Percentiles rank a stretch among this genome's conserved stretches.
These are phyloP conservation scores for Tolypocladium capitatum DNA, from an alignment of 2,329 filamentous ascomycete genomes.

Conservation along the genomic window DNA sequence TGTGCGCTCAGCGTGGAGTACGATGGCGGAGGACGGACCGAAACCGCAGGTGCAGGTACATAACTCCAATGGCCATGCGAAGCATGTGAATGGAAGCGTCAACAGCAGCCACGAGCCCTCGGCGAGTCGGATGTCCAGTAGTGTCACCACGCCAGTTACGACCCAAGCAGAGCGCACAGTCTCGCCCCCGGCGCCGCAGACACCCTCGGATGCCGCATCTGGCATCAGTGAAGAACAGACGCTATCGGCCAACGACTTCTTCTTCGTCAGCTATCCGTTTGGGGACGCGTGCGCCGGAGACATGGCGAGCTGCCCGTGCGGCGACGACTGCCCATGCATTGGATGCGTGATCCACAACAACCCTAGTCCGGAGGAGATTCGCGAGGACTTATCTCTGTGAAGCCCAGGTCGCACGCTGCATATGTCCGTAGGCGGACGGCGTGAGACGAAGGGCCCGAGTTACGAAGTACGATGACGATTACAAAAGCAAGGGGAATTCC, in stretches of 20 bases:
- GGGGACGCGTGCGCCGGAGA: constrained; percentile 34
- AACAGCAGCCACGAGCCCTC: constrained; percentile 10
- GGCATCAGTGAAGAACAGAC: constrained; percentile 35
- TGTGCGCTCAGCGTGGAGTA: constrained; percentile 34
- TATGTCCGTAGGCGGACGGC: not conserved
- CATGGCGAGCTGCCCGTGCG: constrained; percentile 39
- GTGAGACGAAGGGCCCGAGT: not conserved
- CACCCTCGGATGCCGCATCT: constrained; percentile 33
- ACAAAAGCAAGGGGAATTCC: not conserved
- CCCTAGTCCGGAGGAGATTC: constrained; percentile 5
- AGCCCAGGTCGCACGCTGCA: not conserved
- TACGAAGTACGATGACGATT: not conserved
- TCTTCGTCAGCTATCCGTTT: constrained; percentile 44
- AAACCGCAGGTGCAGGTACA: constrained; percentile 9
- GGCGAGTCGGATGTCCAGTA: constrained; percentile 9
- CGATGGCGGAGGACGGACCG: constrained; percentile 22
- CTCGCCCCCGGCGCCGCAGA: constrained; percentile 28
- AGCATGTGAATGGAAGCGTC: constrained; percentile 10
- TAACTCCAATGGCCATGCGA: constrained; percentile 10
- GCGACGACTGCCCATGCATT: constrained; percentile 45
- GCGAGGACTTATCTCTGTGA: not conserved
- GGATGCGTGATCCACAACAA: constrained; percentile 41
- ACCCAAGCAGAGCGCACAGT: constrained; percentile 14
- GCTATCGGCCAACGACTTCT: constrained; percentile 39
- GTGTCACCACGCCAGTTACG: constrained; percentile 6